Percentiles rank a stretch among this genome's conserved stretches.
phyloP scores from a whole-genome alignment of 148 eudicot species.

The Salicornia ramosissima region DNA sequence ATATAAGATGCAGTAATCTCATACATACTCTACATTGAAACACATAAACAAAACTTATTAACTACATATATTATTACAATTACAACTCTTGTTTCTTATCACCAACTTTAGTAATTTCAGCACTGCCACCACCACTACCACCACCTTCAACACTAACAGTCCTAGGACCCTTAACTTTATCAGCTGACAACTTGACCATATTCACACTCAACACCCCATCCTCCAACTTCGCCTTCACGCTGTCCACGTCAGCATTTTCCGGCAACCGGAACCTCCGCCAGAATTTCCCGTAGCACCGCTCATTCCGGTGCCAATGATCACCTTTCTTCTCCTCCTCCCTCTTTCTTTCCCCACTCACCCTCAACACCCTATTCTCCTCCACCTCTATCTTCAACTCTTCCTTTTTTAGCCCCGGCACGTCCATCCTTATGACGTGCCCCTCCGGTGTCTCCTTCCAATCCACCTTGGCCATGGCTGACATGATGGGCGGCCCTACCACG shows the following conservation, averaged over 20 bases:
- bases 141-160: conserved; percentile 25
- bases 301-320: conserved; percentile 35
- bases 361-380: conserved; percentile 35
- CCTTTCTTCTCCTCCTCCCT: conserved; percentile 37
- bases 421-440: conserved; percentile 32
- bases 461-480: conserved; percentile 27
- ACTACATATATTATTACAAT: background rate
- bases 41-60: background rate
- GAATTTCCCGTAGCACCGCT: conserved; percentile 35
- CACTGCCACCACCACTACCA: too few relatives aligned
- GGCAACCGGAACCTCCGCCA: conserved; percentile 33
- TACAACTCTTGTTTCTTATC: conserved; percentile 22
- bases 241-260: conserved; percentile 33
- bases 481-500: background rate
- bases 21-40: too few relatives aligned
- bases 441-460: conserved; percentile 50
- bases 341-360: conserved; percentile 38
- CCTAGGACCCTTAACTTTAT: conserved; percentile 28
- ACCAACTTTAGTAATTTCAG: background rate
- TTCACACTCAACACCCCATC: conserved; percentile 31
- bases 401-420: conserved; percentile 38
- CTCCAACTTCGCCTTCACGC: conserved; percentile 31
- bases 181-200: conserved; percentile 25
- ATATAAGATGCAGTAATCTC: too few relatives aligned
- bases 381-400: conserved; percentile 41